Conservation (phyloP, 768 basidiomycete species). For the Mycena rebaudengoi region DNA sequence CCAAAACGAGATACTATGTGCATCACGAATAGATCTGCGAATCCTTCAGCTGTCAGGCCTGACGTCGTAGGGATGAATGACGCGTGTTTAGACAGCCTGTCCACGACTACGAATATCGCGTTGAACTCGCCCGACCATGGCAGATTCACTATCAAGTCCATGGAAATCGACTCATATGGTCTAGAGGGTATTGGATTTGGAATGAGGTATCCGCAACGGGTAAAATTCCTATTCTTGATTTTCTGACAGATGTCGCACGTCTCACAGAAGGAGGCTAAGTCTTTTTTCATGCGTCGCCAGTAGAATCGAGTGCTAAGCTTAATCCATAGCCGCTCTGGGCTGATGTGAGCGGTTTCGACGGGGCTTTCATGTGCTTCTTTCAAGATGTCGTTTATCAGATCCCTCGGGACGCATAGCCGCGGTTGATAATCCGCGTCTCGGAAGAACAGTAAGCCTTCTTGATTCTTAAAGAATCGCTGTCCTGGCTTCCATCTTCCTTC, state of each 20-base stretch:
- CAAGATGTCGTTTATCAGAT: background rate
- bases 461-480: conserved; percentile 15
- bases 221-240: background rate
- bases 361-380: conserved; percentile 8
- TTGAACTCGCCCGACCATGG: conserved; percentile 26
- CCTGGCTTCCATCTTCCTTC: conserved; percentile 7
- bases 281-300: background rate
- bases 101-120: background rate
- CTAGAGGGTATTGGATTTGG: conserved; percentile 30
- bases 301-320: background rate
- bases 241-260: background rate
- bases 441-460: conserved; percentile 22
- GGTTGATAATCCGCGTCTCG: conserved; percentile 22
- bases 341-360: conserved; percentile 6
- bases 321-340: background rate
- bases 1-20: conserved; percentile 8
- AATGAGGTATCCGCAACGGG: conserved; percentile 23
- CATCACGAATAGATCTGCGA: background rate
- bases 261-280: background rate
- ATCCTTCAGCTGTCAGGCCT: background rate
- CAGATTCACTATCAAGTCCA: conserved; percentile 38
- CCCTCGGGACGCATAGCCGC: conserved; percentile 20
- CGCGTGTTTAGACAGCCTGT: conserved; percentile 6
- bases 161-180: conserved; percentile 31
- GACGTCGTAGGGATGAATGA: conserved; percentile 10